Evolutionary conservation across 2,329 filamentous ascomycete genomes (phyloP).

Genomic region (Thelonectria blattea): DNA sequence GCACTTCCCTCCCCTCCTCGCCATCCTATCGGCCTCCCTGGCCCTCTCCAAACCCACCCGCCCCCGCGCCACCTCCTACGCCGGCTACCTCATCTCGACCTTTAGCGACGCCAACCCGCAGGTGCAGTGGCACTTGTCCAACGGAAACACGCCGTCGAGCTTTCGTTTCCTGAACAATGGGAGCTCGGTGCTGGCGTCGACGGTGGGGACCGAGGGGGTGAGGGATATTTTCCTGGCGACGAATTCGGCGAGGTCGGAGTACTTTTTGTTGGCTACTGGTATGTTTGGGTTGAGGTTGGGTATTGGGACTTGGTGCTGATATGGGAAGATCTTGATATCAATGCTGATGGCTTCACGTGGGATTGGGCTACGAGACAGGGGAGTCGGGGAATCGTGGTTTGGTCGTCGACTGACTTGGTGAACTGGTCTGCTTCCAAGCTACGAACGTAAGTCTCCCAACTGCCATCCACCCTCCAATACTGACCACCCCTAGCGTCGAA

Average conservation of each 20-base stretch:
- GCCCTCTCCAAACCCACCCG: slow-evolving; percentile 1
- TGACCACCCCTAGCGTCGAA: slow-evolving; percentile 38
- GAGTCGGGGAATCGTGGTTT: slow-evolving; percentile 45
- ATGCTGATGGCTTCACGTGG: slow-evolving; percentile 44
- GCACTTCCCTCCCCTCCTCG: slow-evolving; percentile 7
- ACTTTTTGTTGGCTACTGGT: slow-evolving; percentile 46
- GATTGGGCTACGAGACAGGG: slow-evolving; percentile 44
- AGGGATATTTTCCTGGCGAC: slow-evolving; percentile 13
- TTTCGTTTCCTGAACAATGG: slow-evolving; percentile 18
- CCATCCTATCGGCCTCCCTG: background rate
- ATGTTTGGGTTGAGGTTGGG: slow-evolving; percentile 3
- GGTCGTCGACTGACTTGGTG: slow-evolving; percentile 44
- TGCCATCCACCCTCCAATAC: background rate
- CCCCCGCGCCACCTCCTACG: slow-evolving; percentile 5
- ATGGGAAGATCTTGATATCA: slow-evolving; percentile 44
- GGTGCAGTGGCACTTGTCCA: slow-evolving; percentile 16
- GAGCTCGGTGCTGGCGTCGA: slow-evolving; percentile 8
- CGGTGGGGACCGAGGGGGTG: slow-evolving; percentile 15
- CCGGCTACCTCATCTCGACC: slow-evolving; percentile 18
- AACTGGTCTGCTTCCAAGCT: slow-evolving; percentile 40
- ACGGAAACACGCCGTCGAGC: slow-evolving; percentile 13
- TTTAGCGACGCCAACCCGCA: slow-evolving; percentile 16
- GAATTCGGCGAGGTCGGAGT: slow-evolving; percentile 31
- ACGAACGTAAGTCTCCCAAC: slow-evolving; percentile 2
- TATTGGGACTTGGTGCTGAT: background rate